Conservation (phyloP, 768 basidiomycete genomes). For the Coprinopsis sp. region DNA sequence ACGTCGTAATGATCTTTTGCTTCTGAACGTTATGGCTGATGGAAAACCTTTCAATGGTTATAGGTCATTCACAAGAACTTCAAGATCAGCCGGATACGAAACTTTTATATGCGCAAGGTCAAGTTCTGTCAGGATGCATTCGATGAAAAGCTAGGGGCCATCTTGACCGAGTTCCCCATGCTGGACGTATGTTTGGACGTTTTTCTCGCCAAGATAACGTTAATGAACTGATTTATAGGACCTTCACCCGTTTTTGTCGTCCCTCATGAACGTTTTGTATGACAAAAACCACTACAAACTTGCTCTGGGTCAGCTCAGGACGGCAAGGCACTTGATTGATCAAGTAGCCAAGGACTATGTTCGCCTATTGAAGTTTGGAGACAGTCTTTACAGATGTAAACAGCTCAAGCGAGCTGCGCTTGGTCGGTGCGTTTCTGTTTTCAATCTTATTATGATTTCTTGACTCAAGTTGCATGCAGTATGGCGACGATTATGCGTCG, state of each 20-base stretch:
- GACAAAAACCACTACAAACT: conserved; percentile 99
- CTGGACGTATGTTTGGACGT: conserved; percentile 69
- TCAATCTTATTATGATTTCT: background rate
- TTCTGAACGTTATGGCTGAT: background rate
- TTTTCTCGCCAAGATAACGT: conserved; percentile 24
- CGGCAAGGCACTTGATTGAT: conserved; percentile 92
- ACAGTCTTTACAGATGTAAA: conserved; percentile 96
- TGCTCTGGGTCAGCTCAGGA: conserved; percentile 93
- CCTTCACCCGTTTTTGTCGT: conserved; percentile 93
- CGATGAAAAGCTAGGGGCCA: conserved; percentile 90
- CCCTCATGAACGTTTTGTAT: conserved; percentile 96
- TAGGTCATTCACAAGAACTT: conserved; percentile 99
- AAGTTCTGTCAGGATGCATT: conserved; percentile 98
- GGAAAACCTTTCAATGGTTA: background rate
- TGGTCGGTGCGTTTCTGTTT: conserved; percentile 68
- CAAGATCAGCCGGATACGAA: conserved; percentile 97
- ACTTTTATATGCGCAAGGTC: conserved; percentile 99
- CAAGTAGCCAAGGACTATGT: conserved; percentile 97
- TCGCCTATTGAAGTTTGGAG: conserved; percentile 95
- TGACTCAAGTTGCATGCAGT: conserved; percentile 30
- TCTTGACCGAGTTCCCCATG: conserved; percentile 94
- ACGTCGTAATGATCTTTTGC: conserved; percentile 15
- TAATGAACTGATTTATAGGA: conserved; percentile 40
- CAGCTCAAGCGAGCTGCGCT: conserved; percentile 97
- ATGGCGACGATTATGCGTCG: conserved; percentile 99